A percentile compares a stretch with the other conserved stretches of the same genome.
Conservation (phyloP, 1,284 basidiomycete genomes). For the Pascua sp. region DNA sequence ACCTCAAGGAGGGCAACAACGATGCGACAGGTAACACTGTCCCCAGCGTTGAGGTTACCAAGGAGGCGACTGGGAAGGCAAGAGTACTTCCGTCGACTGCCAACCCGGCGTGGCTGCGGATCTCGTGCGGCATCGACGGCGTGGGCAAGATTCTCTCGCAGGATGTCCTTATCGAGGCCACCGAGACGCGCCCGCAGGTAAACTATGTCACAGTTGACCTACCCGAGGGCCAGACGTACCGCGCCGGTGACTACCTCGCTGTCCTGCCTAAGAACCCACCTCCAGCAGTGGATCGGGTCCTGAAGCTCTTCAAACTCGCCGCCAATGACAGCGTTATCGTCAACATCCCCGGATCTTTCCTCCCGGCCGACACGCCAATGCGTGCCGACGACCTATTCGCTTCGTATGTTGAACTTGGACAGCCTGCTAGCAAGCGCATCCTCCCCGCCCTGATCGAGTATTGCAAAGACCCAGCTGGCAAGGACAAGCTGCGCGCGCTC, state of each 20-base stretch:
- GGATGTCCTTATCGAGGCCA: conserved; percentile 15
- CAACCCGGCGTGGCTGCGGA: conserved; percentile 9
- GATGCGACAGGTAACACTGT: not conserved
- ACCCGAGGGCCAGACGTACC: conserved; percentile 51
- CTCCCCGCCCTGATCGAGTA: conserved; percentile 17
- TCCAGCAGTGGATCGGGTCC: conserved; percentile 5
- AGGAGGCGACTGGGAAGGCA: not conserved
- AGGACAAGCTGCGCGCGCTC: conserved; percentile 4
- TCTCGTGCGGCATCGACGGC: conserved; percentile 13
- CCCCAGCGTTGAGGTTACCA: not conserved
- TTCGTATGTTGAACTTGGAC: conserved; percentile 55
- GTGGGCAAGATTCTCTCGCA: conserved; percentile 15
- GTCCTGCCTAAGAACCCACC: conserved; percentile 36
- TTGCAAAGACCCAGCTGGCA: conserved; percentile 3
- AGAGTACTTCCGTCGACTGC: conserved; percentile 4
- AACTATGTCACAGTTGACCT: conserved; percentile 53
- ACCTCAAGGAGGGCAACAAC: not conserved
- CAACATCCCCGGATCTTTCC: conserved; percentile 15
- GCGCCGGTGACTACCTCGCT: conserved; percentile 56
- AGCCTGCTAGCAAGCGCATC: conserved; percentile 27
- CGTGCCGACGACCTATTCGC: conserved; percentile 48
- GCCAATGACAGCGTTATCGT: conserved; percentile 22
- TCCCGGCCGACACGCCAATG: conserved; percentile 51
- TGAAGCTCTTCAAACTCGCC: conserved; percentile 12
- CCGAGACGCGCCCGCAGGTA: conserved; percentile 11